Conservation (phyloP, 352 stramenopile genomes). For the Globisporangium sylvaticum region DNA sequence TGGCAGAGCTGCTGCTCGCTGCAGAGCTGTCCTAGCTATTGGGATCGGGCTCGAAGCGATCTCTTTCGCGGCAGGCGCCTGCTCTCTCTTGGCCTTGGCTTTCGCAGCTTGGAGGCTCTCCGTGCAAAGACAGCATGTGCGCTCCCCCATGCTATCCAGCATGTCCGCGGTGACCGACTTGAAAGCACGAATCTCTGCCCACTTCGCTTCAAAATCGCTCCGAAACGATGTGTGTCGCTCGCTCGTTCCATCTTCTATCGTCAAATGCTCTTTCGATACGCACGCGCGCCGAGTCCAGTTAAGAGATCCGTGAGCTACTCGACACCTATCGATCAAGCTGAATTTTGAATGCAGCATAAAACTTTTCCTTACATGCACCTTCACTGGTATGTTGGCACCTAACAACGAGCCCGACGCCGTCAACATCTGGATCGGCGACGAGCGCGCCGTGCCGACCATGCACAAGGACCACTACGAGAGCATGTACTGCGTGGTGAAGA, state of each 20-base stretch:
- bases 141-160: too few relatives aligned
- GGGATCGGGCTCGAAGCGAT: background rate
- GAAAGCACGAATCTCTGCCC: too few relatives aligned
- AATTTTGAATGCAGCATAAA: background rate
- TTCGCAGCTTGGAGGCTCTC: too few relatives aligned
- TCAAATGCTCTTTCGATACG: background rate
- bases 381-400: too few relatives aligned
- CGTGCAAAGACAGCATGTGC: too few relatives aligned
- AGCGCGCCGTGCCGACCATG: slow-evolving; percentile 92
- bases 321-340: background rate
- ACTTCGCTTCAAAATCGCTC: too few relatives aligned
- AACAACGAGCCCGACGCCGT: slow-evolving; percentile 79
- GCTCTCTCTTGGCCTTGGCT: background rate
- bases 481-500: slow-evolving; percentile 95
- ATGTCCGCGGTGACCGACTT: too few relatives aligned
- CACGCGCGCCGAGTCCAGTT: background rate
- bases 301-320: background rate
- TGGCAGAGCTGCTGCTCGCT: too few relatives aligned
- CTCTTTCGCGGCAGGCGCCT: background rate
- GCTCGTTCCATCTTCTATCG: background rate
- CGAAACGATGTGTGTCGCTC: background rate
- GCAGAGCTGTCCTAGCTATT: too few relatives aligned
- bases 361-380: too few relatives aligned
- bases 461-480: slow-evolving; percentile 99
- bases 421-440: slow-evolving; percentile 98